Evolutionary conservation across 768 basidiomycete species (phyloP).

Genomic region (Hygrocybe coccinea): DNA sequence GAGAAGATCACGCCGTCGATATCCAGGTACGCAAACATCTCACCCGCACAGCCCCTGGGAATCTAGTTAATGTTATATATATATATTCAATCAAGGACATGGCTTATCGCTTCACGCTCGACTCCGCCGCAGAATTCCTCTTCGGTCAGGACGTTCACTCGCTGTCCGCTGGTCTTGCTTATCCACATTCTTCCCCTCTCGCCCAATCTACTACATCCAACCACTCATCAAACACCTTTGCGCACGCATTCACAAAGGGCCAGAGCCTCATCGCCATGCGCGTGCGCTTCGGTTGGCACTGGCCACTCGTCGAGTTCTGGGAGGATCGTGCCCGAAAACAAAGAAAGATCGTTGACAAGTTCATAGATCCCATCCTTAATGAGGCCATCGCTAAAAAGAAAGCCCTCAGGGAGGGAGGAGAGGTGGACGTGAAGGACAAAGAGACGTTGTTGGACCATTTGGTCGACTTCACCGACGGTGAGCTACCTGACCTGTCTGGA

Average conservation of each 20-base stretch:
- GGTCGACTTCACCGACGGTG: constrained; percentile 49
- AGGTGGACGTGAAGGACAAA: constrained; percentile 30
- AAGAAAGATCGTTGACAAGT: constrained; percentile 42
- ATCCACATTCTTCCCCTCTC: constrained; percentile 37
- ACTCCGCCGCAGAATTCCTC: constrained; percentile 60
- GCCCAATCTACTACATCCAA: constrained; percentile 21
- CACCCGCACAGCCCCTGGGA: background rate
- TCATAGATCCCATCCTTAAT: constrained; percentile 48
- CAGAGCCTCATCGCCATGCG: constrained; percentile 39
- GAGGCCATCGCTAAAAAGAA: constrained; percentile 41
- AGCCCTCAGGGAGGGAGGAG: constrained; percentile 16
- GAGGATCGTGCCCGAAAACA: constrained; percentile 39
- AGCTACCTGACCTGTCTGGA: background rate
- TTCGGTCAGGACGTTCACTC: constrained; percentile 51
- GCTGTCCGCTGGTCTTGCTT: constrained; percentile 46
- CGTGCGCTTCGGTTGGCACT: constrained; percentile 33
- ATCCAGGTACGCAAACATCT: constrained; percentile 42
- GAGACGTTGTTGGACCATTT: constrained; percentile 47
- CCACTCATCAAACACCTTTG: constrained; percentile 43
- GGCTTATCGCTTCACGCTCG: constrained; percentile 52
- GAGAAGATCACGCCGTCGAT: constrained; percentile 48
- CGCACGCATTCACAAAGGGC: constrained; percentile 44
- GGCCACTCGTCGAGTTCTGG: constrained; percentile 53
- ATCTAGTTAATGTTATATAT: background rate
- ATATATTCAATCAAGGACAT: constrained; percentile 32